A percentile compares a stretch with the other conserved stretches of the same genome.
These are phyloP conservation scores for Canna indica DNA, from an alignment of 176 grass and related monocot genomes.

Conservation along the genomic window DNA sequence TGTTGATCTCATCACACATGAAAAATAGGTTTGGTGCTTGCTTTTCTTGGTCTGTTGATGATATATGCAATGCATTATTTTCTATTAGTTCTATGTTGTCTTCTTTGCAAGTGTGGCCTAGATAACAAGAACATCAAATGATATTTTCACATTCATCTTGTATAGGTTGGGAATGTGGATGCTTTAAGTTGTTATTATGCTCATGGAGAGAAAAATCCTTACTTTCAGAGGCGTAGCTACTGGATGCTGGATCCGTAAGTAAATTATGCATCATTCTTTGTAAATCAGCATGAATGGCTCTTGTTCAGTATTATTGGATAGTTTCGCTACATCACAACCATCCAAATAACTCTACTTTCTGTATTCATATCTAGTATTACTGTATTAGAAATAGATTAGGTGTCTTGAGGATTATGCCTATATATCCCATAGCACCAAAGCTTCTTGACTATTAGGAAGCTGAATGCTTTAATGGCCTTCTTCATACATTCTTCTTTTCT, in stretches of 20 bases:
- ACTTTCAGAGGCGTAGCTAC: conserved; percentile 85
- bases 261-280: background rate
- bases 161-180: conserved; percentile 83
- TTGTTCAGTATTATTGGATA: no score
- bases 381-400: background rate
- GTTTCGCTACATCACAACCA: no score
- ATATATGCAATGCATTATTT: background rate
- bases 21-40: background rate
- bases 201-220: conserved; percentile 81
- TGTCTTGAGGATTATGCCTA: background rate
- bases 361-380: no score
- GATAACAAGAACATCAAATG: background rate
- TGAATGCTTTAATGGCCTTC: background rate
- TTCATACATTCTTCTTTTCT: background rate
- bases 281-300: background rate
- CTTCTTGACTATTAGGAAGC: background rate
- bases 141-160: conserved; percentile 20
- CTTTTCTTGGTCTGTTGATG: background rate
- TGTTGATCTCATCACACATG: background rate
- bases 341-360: background rate
- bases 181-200: conserved; percentile 95
- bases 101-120: background rate
- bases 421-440: background rate
- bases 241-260: conserved; percentile 97
- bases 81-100: background rate